These are phyloP conservation scores for Botrytis fabae DNA, from an alignment of 2,329 filamentous ascomycete genomes.

Conservation along the genomic window DNA sequence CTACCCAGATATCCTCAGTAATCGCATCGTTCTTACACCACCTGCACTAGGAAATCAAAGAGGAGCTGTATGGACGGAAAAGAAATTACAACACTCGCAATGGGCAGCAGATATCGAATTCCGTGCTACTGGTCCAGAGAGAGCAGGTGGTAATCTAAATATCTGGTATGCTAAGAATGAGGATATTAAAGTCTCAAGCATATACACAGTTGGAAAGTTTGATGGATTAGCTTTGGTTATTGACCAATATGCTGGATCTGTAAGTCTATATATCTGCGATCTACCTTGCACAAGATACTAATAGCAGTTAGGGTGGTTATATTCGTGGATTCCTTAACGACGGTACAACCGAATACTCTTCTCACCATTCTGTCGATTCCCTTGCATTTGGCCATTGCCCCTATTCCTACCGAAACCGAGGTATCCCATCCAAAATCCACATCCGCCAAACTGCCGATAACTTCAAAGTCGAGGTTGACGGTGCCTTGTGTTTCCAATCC, in stretches of 20 bases:
- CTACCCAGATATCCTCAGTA: constrained; percentile 69
- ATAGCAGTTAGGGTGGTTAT: constrained; percentile 61
- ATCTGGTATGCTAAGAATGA: constrained; percentile 84
- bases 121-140: constrained; percentile 79
- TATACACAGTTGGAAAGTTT: constrained; percentile 82
- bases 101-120: constrained; percentile 89
- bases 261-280: constrained; percentile 36
- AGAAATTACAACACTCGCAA: constrained; percentile 59
- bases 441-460: constrained; percentile 63
- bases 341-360: constrained; percentile 75
- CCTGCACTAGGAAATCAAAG: constrained; percentile 82
- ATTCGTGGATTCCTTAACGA: constrained; percentile 94
- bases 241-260: constrained; percentile 75
- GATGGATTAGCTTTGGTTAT: constrained; percentile 88
- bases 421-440: constrained; percentile 77
- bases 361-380: constrained; percentile 74
- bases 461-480: constrained; percentile 81
- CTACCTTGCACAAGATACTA: background rate
- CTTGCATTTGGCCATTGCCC: constrained; percentile 92
- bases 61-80: constrained; percentile 78
- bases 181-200: constrained; percentile 68
- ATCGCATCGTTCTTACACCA: constrained; percentile 89
- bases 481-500: constrained; percentile 78
- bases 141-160: constrained; percentile 85
- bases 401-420: constrained; percentile 88